phyloP scores from a whole-genome alignment of 2,329 filamentous ascomycete species.

The Fusarium redolens region DNA sequence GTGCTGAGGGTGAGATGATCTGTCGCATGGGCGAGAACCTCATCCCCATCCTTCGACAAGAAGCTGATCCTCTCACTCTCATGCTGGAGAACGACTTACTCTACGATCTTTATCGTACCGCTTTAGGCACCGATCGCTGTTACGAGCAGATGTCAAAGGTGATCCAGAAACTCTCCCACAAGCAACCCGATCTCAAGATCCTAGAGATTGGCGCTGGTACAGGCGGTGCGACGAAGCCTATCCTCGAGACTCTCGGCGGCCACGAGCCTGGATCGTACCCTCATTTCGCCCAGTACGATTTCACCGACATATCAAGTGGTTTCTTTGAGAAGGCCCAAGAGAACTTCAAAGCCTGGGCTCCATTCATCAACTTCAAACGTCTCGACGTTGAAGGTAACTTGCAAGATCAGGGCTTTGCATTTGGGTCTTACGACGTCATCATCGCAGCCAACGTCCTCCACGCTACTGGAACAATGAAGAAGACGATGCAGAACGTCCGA shows the following conservation, averaged over 20 bases:
- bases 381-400: slow-evolving; percentile 39
- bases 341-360: not conserved
- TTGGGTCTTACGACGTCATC: slow-evolving; percentile 50
- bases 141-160: not conserved
- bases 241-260: not conserved
- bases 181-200: not conserved
- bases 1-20: not conserved
- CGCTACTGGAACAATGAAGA: slow-evolving; percentile 43
- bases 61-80: not conserved
- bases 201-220: slow-evolving; percentile 24
- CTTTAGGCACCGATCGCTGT: not conserved
- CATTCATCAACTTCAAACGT: slow-evolving; percentile 11
- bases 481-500: slow-evolving; percentile 29
- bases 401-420: slow-evolving; percentile 46
- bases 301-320: slow-evolving; percentile 16
- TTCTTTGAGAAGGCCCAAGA: slow-evolving; percentile 14
- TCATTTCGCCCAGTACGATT: slow-evolving; percentile 5
- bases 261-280: not conserved
- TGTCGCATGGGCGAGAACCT: not conserved
- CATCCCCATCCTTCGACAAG: not conserved
- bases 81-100: not conserved
- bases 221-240: slow-evolving; percentile 1
- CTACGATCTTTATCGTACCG: not conserved
- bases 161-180: not conserved
- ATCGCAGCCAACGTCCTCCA: slow-evolving; percentile 52